Percentiles rank a stretch among this genome's conserved stretches.
Evolutionary conservation across 805 yeast species (phyloP).

Genomic region (Crinitomyces ghanaensis): DNA sequence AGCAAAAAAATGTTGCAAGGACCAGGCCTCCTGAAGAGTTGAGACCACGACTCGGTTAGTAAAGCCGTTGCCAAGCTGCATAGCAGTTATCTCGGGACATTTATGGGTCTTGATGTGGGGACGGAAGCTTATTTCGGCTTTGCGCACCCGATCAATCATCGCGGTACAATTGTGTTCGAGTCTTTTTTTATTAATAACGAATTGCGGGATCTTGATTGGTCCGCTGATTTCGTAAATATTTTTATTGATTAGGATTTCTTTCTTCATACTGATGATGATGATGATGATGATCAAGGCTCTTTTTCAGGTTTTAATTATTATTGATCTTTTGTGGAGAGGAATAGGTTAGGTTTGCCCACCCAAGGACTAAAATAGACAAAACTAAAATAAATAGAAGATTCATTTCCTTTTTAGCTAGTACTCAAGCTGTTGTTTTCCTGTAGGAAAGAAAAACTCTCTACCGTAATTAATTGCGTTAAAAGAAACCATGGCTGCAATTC

Average conservation of each 20-base stretch:
- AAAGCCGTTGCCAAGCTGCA: slow-evolving; percentile 37
- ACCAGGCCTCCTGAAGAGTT: slow-evolving; percentile 57
- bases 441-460: slow-evolving; percentile 46
- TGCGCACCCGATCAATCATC: slow-evolving; percentile 38
- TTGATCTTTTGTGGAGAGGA: no score
- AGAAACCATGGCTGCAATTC: slow-evolving; percentile 45
- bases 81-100: slow-evolving; percentile 43
- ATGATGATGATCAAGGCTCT: slow-evolving; percentile 31
- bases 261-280: slow-evolving; percentile 56
- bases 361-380: no score
- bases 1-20: slow-evolving; percentile 30
- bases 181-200: slow-evolving; percentile 34
- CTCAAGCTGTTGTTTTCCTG: slow-evolving; percentile 5
- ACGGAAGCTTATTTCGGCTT: slow-evolving; percentile 39
- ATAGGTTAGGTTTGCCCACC: no score
- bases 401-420: no score
- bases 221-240: no score
- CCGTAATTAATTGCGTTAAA: slow-evolving; percentile 61
- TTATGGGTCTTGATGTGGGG: slow-evolving; percentile 74
- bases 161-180: slow-evolving; percentile 35
- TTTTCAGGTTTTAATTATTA: slow-evolving; percentile 31
- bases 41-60: slow-evolving; percentile 51
- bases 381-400: no score
- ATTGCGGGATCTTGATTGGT: no score
- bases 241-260: no score